Conservation (phyloP, 2,329 filamentous ascomycete genomes). For the Trichophyton mentagrophytes region DNA sequence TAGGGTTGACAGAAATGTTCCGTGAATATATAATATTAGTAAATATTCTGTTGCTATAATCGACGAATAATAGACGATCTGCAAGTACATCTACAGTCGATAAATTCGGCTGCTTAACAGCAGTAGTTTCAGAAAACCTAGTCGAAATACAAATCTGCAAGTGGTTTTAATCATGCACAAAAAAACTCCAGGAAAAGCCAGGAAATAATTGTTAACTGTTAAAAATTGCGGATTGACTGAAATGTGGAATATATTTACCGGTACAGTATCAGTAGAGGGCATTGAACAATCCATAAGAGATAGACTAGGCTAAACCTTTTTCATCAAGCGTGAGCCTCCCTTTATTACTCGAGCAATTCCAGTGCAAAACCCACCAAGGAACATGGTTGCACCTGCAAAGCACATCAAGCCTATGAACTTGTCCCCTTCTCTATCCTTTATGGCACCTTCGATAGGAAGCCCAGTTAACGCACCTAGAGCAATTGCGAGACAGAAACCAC, state of each 20-base stretch:
- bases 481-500: conserved; percentile 1
- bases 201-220: too few relatives aligned
- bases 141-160: too few relatives aligned
- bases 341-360: background rate
- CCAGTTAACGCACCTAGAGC: background rate
- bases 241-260: background rate
- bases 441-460: background rate
- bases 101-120: too few relatives aligned
- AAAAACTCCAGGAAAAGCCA: too few relatives aligned
- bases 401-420: conserved; percentile 1
- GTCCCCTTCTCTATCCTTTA: background rate
- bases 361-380: background rate
- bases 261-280: too few relatives aligned
- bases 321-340: background rate
- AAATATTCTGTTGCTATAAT: too few relatives aligned
- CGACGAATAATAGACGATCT: too few relatives aligned
- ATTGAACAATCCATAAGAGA: background rate
- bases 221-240: background rate
- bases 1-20: too few relatives aligned
- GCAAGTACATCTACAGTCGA: too few relatives aligned
- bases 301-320: background rate
- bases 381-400: background rate
- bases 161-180: too few relatives aligned
- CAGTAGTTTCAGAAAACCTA: too few relatives aligned
- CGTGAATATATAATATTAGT: too few relatives aligned